Percentiles rank a stretch among this genome's conserved stretches.
Evolutionary conservation across 768 basidiomycete genomes (phyloP).

Genomic region (Cyclocybe aegerita): DNA sequence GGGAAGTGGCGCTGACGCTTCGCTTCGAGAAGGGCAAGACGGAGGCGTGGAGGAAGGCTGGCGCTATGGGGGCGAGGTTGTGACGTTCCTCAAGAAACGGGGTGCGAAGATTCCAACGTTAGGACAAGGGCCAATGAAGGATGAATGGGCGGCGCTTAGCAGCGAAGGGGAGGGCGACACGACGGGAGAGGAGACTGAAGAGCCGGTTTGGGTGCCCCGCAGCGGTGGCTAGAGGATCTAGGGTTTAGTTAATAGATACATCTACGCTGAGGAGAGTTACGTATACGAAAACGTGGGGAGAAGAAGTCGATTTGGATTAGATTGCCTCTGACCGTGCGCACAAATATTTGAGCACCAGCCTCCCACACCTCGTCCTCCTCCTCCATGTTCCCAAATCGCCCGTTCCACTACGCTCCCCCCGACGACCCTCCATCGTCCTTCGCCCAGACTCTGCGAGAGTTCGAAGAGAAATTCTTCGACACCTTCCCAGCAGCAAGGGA

Average conservation of each 20-base stretch:
- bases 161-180: constrained; percentile 56
- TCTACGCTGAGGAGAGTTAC: too few species aligned
- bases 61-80: constrained; percentile 69
- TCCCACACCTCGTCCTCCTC: too few species aligned
- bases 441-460: constrained; percentile 32
- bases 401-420: constrained; percentile 1
- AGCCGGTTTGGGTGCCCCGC: constrained; percentile 9
- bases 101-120: constrained; percentile 71
- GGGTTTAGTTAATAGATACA: too few species aligned
- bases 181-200: constrained; percentile 30
- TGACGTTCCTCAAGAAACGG: constrained; percentile 62
- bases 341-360: not conserved
- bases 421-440: constrained; percentile 18
- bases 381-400: not conserved
- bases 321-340: constrained; percentile 2
- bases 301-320: not conserved
- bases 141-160: constrained; percentile 68
- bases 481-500: constrained; percentile 34
- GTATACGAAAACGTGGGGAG: too few species aligned
- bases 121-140: constrained; percentile 44
- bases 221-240: too few species aligned
- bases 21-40: constrained; percentile 7
- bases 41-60: constrained; percentile 40
- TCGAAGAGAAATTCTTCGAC: constrained; percentile 27
- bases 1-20: constrained; percentile 30